Percentiles rank a stretch among this genome's conserved stretches.
Conservation (phyloP, 306 rosid genomes). For the Lagenaria siceraria region DNA sequence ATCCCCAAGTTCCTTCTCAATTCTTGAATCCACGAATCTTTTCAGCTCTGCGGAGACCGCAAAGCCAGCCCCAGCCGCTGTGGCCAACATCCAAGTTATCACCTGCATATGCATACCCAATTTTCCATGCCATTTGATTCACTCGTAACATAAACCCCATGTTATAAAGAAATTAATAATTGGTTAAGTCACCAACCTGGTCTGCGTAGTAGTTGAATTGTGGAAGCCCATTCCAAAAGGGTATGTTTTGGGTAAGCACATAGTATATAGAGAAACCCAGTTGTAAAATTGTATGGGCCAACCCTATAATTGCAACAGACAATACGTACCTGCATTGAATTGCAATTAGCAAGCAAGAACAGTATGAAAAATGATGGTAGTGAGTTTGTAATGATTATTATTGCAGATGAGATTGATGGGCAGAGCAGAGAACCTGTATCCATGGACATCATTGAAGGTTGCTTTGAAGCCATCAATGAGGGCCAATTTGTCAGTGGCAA, state of each 20-base stretch:
- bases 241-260: slow-evolving; percentile 21
- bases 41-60: background rate
- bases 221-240: slow-evolving; percentile 26
- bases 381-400: background rate
- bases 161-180: no score
- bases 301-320: background rate
- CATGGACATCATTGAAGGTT: background rate
- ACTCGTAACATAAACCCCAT: background rate
- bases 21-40: background rate
- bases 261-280: slow-evolving; percentile 21
- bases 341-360: no score
- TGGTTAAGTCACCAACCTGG: slow-evolving; percentile 15
- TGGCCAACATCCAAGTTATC: background rate
- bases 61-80: background rate
- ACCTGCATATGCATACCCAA: background rate
- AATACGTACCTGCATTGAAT: slow-evolving; percentile 2
- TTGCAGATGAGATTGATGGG: background rate
- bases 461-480: background rate
- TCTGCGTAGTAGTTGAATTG: slow-evolving; percentile 50
- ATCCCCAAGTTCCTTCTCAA: background rate
- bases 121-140: background rate
- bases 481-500: background rate
- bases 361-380: background rate
- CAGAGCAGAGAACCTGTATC: slow-evolving; percentile 4
- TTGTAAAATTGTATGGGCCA: background rate